A percentile compares a stretch with the other conserved stretches of the same genome.
These are phyloP conservation scores for Combretum micranthum DNA, from an alignment of 345 rosid genomes.

Conservation along the genomic window DNA sequence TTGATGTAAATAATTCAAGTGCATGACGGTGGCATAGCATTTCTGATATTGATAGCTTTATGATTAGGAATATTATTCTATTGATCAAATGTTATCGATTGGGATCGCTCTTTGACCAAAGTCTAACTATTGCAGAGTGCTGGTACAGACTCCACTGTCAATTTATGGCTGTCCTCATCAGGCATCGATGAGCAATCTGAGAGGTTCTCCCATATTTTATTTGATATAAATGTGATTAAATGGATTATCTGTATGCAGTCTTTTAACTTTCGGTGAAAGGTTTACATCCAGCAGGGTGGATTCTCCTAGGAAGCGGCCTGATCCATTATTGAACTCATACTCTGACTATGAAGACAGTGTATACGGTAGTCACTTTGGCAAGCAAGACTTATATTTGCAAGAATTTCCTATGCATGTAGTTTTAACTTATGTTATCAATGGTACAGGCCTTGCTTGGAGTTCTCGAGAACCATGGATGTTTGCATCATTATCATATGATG, in stretches of 20 bases:
- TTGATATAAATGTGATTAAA: not conserved
- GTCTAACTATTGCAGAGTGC: slow-evolving; percentile 54
- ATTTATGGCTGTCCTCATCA: slow-evolving; percentile 68
- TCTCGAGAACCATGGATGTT: slow-evolving; percentile 81
- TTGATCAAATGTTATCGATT: not conserved
- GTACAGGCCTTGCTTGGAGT: slow-evolving; percentile 87
- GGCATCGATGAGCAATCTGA: slow-evolving; percentile 34
- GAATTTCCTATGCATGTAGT: not conserved
- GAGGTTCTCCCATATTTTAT: slow-evolving; percentile 27
- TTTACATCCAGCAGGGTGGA: slow-evolving; percentile 21
- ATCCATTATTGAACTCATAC: slow-evolving; percentile 58
- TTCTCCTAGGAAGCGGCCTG: slow-evolving; percentile 22
- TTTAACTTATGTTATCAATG: slow-evolving; percentile 14
- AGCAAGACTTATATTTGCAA: not conserved
- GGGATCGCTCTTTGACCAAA: slow-evolving; percentile 4
- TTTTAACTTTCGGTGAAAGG: too few relatives aligned
- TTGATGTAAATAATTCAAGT: too few relatives aligned
- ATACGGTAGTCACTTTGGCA: slow-evolving; percentile 43
- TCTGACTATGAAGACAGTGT: slow-evolving; percentile 88
- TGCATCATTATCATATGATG: slow-evolving; percentile 89
- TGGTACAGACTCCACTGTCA: slow-evolving; percentile 86
- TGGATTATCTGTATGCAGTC: too few relatives aligned
- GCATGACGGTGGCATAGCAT: too few relatives aligned
- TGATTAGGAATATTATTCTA: slow-evolving; percentile 2
- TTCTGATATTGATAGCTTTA: not conserved